Evolutionary conservation across 2,329 filamentous ascomycete species (phyloP).

Genomic region (Hymenoscyphus salicellus): DNA sequence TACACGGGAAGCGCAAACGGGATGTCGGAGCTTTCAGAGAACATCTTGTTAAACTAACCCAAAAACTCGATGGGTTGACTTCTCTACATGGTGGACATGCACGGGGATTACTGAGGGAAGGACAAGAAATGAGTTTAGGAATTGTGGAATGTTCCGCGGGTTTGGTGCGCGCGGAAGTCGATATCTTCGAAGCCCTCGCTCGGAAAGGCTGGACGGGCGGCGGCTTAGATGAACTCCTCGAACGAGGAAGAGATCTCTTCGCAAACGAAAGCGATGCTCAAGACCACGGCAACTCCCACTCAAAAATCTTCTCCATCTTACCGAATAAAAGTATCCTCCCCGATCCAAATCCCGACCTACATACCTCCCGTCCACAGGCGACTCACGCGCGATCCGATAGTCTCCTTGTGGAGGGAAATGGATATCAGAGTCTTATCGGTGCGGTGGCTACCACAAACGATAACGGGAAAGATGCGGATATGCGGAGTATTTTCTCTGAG

Average conservation of each 20-base stretch:
- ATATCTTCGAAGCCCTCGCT: conserved; percentile 66
- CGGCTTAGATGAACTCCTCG: conserved; percentile 63
- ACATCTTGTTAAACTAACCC: conserved; percentile 62
- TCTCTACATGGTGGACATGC: conserved; percentile 59
- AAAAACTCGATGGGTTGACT: conserved; percentile 61
- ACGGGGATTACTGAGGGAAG: conserved; percentile 57
- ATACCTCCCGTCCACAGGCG: conserved; percentile 26
- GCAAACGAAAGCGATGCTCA: conserved; percentile 41
- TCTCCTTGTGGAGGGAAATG: conserved; percentile 50
- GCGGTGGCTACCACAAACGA: conserved; percentile 37
- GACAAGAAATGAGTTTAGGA: conserved; percentile 60
- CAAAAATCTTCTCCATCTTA: conserved; percentile 62
- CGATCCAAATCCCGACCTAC: conserved; percentile 41
- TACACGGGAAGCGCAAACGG: conserved; percentile 56
- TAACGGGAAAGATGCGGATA: conserved; percentile 36
- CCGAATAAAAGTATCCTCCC: conserved; percentile 63
- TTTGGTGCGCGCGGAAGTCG: conserved; percentile 64
- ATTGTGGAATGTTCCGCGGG: conserved; percentile 65
- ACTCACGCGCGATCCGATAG: conserved; percentile 47
- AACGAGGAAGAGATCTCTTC: conserved; percentile 62
- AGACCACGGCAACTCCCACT: conserved; percentile 39
- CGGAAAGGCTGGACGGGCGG: conserved; percentile 67
- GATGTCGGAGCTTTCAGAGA: conserved; percentile 61
- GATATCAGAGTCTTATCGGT: conserved; percentile 57
- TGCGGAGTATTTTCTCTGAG: conserved; percentile 54